Evolutionary conservation across 2,329 filamentous ascomycete genomes (phyloP).

Genomic region (Colletotrichum trifolii): DNA sequence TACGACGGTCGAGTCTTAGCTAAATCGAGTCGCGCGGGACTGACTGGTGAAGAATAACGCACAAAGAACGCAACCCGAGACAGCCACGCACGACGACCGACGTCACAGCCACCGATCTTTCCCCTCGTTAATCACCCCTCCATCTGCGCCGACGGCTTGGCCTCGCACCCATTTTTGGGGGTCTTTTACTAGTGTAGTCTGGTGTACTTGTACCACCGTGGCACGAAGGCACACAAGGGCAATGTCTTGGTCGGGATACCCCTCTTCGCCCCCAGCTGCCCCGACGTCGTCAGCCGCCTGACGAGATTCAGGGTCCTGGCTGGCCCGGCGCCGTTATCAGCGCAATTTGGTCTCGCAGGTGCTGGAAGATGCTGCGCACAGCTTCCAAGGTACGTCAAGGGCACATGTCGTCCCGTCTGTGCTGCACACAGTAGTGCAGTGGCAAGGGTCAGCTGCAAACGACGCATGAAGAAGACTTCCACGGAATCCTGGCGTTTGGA

Average conservation of each 20-base stretch:
- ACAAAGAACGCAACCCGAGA: conserved; percentile 32
- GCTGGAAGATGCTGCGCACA: conserved; percentile 14
- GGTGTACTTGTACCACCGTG: no score
- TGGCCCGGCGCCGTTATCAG: conserved; percentile 1
- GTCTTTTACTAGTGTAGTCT: no score
- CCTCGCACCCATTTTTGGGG: background rate
- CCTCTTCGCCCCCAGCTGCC: conserved; percentile 14
- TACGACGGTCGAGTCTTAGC: conserved; percentile 15
- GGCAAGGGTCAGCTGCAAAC: conserved; percentile 22
- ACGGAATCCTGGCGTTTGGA: conserved; percentile 23
- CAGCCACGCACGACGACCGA: conserved; percentile 26
- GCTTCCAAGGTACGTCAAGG: background rate
- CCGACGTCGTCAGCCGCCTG: conserved; percentile 25
- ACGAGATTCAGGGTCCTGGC: conserved; percentile 30
- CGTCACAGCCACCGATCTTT: conserved; percentile 27
- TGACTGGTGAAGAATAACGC: conserved; percentile 30
- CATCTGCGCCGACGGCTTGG: conserved; percentile 4
- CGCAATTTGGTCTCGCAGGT: conserved; percentile 5
- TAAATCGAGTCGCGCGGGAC: conserved; percentile 10
- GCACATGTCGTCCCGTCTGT: conserved; percentile 1
- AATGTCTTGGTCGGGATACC: conserved; percentile 16
- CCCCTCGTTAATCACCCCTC: no score
- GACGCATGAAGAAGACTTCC: conserved; percentile 26
- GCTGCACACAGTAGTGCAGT: background rate
- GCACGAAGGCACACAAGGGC: no score